Evolutionary conservation across 2,329 filamentous ascomycete genomes (phyloP).

Genomic region (Colletotrichum noveboracense): DNA sequence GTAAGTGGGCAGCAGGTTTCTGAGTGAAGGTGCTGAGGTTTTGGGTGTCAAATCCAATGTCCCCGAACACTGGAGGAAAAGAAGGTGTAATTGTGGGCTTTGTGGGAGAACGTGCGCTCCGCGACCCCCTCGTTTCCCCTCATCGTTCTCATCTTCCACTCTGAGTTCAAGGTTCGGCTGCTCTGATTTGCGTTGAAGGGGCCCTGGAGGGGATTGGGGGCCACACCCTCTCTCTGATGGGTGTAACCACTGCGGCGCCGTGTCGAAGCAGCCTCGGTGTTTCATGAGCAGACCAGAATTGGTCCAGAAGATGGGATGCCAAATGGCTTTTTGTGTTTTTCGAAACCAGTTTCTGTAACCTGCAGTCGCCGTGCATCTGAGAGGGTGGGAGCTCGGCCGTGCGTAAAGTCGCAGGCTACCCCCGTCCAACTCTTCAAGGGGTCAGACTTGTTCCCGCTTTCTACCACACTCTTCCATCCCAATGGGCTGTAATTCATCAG

Average conservation of each 20-base stretch:
- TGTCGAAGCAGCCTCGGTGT: constrained; percentile 1
- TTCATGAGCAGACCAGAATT: neutral
- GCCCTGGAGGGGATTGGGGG: neutral
- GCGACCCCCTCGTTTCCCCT: neutral
- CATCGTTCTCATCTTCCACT: neutral
- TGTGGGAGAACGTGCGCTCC: constrained; percentile 4
- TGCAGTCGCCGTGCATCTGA: neutral
- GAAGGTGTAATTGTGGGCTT: neutral
- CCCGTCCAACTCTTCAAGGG: neutral
- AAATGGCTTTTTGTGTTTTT: constrained; percentile 4
- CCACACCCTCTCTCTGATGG: neutral
- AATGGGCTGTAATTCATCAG: neutral
- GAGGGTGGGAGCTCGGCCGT: constrained; percentile 1
- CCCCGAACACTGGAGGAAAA: neutral
- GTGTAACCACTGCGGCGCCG: neutral
- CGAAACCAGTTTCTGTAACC: constrained; percentile 17
- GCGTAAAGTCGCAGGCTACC: neutral
- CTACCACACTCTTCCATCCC: neutral
- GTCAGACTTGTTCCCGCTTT: neutral
- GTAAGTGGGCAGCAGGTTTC: neutral
- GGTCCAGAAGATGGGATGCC: constrained; percentile 11
- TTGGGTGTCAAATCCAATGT: neutral
- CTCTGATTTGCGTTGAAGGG: neutral
- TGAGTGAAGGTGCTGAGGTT: neutral
- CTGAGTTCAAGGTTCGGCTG: neutral